Percentiles rank a stretch among this genome's conserved stretches.
phyloP scores from a whole-genome alignment of 1,284 basidiomycete genomes.

The Jaminaea rosea region DNA sequence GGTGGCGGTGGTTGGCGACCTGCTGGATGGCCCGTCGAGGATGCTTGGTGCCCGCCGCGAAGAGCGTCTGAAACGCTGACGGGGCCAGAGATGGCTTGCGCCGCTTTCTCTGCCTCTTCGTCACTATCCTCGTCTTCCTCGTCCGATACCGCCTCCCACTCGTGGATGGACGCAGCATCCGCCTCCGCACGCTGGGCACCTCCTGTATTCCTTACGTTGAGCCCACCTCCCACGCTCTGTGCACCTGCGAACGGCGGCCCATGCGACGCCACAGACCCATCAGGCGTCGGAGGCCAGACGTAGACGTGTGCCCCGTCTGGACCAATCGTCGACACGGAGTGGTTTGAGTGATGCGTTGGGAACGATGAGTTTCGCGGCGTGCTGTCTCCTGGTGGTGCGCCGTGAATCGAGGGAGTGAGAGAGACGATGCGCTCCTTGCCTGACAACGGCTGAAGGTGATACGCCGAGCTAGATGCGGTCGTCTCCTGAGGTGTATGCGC shows the following conservation, averaged over 20 bases:
- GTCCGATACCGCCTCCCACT: background rate
- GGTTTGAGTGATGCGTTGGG: constrained; percentile 8
- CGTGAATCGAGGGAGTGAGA: constrained; percentile 14
- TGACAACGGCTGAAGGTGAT: background rate
- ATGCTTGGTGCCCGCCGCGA: too few relatives aligned
- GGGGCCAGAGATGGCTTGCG: too few relatives aligned
- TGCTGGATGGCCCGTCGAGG: constrained; percentile 31
- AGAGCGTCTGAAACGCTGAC: too few relatives aligned
- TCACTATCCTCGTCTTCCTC: background rate
- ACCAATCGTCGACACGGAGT: constrained; percentile 18
- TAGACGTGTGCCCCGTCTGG: constrained; percentile 26
- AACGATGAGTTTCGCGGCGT: background rate
- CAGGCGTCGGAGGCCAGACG: constrained; percentile 35
- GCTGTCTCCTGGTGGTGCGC: background rate
- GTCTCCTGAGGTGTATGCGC: background rate
- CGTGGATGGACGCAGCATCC: constrained; percentile 1
- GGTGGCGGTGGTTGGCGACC: constrained; percentile 18
- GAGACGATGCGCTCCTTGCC: constrained; percentile 27
- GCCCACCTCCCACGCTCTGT: too few relatives aligned
- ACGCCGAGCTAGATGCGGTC: background rate
- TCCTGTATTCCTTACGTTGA: too few relatives aligned
- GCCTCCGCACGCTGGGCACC: background rate
- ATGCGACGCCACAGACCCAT: constrained; percentile 17
- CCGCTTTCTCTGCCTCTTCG: background rate
- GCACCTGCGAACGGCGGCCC: background rate